Base-by-base conservation (phyloP, 2,329 filamentous ascomycete species). In the Colletotrichum godetiae region DNA sequence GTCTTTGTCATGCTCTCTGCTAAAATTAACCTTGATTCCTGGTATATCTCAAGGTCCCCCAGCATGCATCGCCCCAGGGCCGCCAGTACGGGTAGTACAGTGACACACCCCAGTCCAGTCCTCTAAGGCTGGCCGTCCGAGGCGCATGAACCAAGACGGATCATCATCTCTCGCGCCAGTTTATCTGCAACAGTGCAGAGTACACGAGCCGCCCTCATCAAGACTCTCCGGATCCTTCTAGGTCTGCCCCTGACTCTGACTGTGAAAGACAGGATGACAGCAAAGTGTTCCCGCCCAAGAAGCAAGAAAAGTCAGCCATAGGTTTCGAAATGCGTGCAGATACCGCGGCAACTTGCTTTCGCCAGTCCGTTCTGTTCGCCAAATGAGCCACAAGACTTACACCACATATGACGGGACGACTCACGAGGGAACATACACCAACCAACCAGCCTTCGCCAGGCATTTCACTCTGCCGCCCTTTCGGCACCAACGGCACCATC, bases 111-210 rank as follows among this genome's bases (percentile, higher is more conserved):
- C 37, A 42, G 37, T 42, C 59, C 59, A 19, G 65, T 68, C 29
- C 35, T 53, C 35, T 53, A 27, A 68, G 37, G 69, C 65, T 68
- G 42, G 49, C 27, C 10, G 31, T 37, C 55, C 29, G 42, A 46
- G n/a, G 46, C 70, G 70, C 67, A 73, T 73, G 70, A 73, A 73
- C 67, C 27, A 65, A 37, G 60, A 70, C 56, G 60, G 67, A 70
- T 61, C 60, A 61, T 73, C 56, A 66, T 70, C 46, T 70, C 58
- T 42, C 57, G 61, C 67, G 22, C 11, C 60, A 56, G 55, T 73
- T 46, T 70, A 73, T 73, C 37, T 70, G 70, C 70, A 66, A 73
- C 70, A 52, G 49, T 49, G 42, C 42, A 15, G 24, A 29, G 12
- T 27, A 60, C 55, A 70, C 67, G 35, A 65, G 67, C 60, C 55